Conservation (phyloP, 208 protist species). For the Trypanosoma rangeli region DNA sequence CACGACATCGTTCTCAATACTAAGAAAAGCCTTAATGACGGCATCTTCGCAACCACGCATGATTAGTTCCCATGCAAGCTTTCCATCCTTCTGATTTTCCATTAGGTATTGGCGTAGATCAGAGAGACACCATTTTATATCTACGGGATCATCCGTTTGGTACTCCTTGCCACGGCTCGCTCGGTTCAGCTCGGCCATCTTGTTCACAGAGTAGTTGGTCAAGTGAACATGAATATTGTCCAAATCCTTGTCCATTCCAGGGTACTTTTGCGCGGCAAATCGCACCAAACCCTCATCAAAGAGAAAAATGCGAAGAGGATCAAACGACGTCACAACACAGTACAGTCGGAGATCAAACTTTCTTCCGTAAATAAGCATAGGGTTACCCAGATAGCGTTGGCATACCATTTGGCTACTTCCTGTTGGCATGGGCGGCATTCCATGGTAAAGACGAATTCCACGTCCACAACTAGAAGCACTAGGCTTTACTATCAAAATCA, state of each 20-base stretch:
- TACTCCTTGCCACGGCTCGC: conserved; percentile 66
- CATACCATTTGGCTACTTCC: conserved; percentile 75
- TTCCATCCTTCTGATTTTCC: conserved; percentile 50
- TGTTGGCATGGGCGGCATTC: conserved; percentile 70
- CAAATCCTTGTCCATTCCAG: conserved; percentile 69
- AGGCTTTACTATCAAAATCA: conserved; percentile 91
- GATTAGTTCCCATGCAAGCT: conserved; percentile 61
- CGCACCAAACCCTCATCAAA: conserved; percentile 95
- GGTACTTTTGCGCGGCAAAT: conserved; percentile 93
- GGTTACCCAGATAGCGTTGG: conserved; percentile 93
- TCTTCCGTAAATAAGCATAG: conserved; percentile 91
- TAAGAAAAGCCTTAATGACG: conserved; percentile 92
- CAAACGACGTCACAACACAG: conserved; percentile 89
- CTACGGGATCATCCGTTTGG: conserved; percentile 68
- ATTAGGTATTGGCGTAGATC: conserved; percentile 70
- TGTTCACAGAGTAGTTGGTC: conserved; percentile 98
- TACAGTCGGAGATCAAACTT: conserved; percentile 97
- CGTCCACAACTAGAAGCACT: conserved; percentile 87
- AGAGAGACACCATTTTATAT: conserved; percentile 92
- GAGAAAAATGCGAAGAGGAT: conserved; percentile 90
- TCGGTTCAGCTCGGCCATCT: conserved; percentile 76
- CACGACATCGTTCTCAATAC: conserved; percentile 82
- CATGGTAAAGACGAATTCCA: conserved; percentile 75
- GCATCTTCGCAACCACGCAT: conserved; percentile 75
- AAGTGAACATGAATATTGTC: conserved; percentile 93